phyloP scores from a whole-genome alignment of 163 green algal species.

The Smithsoniella earleae region DNA sequence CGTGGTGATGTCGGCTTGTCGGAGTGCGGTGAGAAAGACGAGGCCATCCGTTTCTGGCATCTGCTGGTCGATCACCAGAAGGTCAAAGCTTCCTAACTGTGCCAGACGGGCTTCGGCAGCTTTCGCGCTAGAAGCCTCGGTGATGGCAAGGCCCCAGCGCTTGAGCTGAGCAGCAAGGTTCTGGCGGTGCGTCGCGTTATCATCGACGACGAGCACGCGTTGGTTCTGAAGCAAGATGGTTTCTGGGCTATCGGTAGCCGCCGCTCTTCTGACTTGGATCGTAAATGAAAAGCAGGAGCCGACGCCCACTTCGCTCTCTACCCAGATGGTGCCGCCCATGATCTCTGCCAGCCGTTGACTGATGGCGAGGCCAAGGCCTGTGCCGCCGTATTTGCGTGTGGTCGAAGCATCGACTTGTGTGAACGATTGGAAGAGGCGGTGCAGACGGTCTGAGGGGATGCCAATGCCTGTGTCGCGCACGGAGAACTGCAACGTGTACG shows the following conservation, averaged over 20 bases:
- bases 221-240: conserved; percentile 29
- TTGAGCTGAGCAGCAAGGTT: no score
- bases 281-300: conserved; percentile 50
- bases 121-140: no score
- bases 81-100: no score
- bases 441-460: conserved; percentile 43
- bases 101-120: no score
- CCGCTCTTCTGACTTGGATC: conserved; percentile 60
- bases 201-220: not conserved
- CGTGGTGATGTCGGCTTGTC: no score
- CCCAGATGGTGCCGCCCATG: no score
- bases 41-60: no score
- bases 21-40: not conserved
- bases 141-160: no score
- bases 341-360: no score
- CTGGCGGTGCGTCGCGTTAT: not conserved
- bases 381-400: conserved; percentile 62
- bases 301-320: conserved; percentile 72
- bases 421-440: conserved; percentile 67
- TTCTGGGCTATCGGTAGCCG: conserved; percentile 40
- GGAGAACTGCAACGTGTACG: conserved; percentile 42
- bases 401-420: conserved; percentile 47
- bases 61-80: no score
- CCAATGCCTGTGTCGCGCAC: conserved; percentile 69
- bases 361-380: no score